Conservation (phyloP, 164 flowering plant genomes). For the Chimonanthus praecox region DNA sequence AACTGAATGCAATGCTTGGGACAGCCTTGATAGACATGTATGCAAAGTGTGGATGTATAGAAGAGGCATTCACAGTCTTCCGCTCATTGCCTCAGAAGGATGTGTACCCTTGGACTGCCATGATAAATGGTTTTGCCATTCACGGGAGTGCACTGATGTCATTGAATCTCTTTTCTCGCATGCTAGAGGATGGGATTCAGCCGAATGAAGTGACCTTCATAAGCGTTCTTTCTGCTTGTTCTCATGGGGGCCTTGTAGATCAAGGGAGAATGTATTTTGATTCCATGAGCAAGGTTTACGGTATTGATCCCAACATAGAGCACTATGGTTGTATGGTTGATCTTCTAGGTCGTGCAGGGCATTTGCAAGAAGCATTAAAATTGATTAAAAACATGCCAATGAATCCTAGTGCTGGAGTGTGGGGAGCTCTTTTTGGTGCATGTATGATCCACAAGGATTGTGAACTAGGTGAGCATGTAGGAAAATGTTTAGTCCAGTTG, state of each 20-base stretch:
- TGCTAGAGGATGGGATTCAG: slow-evolving; percentile 22
- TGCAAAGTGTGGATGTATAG: slow-evolving; percentile 45
- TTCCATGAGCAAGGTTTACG: slow-evolving; percentile 23
- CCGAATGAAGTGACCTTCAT: slow-evolving; percentile 33
- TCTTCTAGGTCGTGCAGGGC: slow-evolving; percentile 26
- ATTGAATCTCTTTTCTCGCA: slow-evolving; percentile 24
- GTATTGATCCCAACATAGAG: slow-evolving; percentile 22
- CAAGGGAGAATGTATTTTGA: slow-evolving; percentile 22
- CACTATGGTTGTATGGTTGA: slow-evolving; percentile 31
- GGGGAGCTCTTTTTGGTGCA: slow-evolving; percentile 33
- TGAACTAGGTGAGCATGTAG: slow-evolving; percentile 27
- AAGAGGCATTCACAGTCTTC: slow-evolving; percentile 27
- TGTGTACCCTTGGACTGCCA: slow-evolving; percentile 37
- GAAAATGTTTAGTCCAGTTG: slow-evolving; percentile 24
- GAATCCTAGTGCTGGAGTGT: slow-evolving; percentile 26
- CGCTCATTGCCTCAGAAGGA: slow-evolving; percentile 17
- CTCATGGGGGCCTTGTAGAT: slow-evolving; percentile 33
- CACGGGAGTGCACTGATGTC: slow-evolving; percentile 25
- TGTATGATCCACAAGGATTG: slow-evolving; percentile 32
- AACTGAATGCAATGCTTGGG: slow-evolving; percentile 19
- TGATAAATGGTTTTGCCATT: slow-evolving; percentile 35
- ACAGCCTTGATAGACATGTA: slow-evolving; percentile 47
- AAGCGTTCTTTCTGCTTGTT: slow-evolving; percentile 36
- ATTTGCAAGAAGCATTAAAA: slow-evolving; percentile 20
- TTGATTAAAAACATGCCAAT: slow-evolving; percentile 25